phyloP scores from a whole-genome alignment of 768 basidiomycete genomes.

The Pulveroboletus ravenelii region DNA sequence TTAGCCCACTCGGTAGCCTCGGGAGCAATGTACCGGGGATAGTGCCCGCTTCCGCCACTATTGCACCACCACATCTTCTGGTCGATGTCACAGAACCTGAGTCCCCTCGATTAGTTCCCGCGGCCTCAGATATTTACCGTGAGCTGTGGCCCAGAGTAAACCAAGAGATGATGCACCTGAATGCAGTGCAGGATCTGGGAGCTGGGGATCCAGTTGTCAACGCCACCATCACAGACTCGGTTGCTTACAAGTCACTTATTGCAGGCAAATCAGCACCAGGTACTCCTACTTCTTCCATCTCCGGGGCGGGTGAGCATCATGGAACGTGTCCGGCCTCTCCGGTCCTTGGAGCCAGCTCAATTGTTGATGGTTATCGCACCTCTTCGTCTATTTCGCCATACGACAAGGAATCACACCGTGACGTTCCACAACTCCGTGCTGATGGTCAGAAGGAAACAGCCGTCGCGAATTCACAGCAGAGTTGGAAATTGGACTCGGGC shows the following conservation, averaged over 20 bases:
- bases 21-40: background rate
- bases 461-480: background rate
- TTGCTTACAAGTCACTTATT: constrained; percentile 25
- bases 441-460: background rate
- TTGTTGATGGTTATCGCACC: constrained; percentile 29
- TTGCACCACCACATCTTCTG: constrained; percentile 4
- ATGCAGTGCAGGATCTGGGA: constrained; percentile 10
- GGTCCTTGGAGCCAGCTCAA: constrained; percentile 17
- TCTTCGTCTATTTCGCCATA: constrained; percentile 10
- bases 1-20: constrained; percentile 21
- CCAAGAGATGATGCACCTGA: constrained; percentile 35
- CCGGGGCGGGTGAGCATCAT: background rate
- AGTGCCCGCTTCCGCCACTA: background rate
- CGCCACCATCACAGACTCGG: background rate
- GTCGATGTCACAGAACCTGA: constrained; percentile 6
- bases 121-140: constrained; percentile 18
- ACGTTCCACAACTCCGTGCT: background rate
- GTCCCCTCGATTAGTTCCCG: constrained; percentile 7
- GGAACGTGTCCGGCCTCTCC: constrained; percentile 3
- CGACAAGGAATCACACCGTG: background rate
- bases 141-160: constrained; percentile 34
- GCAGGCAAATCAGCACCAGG: constrained; percentile 28
- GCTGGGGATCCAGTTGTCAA: background rate
- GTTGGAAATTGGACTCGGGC: constrained; percentile 40
- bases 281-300: constrained; percentile 16